A percentile compares a stretch with the other conserved stretches of the same genome.
Conservation (phyloP, 2,329 filamentous ascomycete species). For the Microdochium trichocladiopsis region DNA sequence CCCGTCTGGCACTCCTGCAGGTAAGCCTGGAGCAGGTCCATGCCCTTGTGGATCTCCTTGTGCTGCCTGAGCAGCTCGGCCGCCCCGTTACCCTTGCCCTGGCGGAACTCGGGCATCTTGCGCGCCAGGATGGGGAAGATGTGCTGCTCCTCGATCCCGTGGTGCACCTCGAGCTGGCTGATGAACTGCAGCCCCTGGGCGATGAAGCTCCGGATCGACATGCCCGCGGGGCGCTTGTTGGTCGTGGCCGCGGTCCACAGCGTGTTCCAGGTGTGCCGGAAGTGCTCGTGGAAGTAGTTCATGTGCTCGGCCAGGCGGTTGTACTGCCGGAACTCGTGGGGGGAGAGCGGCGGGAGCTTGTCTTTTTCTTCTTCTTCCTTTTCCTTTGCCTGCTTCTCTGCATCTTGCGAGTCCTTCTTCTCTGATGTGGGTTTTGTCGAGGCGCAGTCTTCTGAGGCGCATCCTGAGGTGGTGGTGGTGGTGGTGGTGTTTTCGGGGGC, state of each 20-base stretch:
- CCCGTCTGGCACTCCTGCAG: conserved; percentile 53
- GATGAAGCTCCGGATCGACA: conserved; percentile 65
- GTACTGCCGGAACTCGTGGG: conserved; percentile 60
- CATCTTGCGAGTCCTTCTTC: no score
- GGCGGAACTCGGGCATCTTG: conserved; percentile 71
- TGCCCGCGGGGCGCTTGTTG: conserved; percentile 50
- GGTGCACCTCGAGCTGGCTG: conserved; percentile 66
- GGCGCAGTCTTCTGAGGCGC: not conserved
- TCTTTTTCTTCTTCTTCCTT: conserved; percentile 17
- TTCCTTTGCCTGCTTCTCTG: no score
- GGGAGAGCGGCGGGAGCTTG: conserved; percentile 53
- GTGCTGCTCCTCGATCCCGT: conserved; percentile 74
- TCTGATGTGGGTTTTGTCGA: not conserved
- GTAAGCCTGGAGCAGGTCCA: conserved; percentile 63
- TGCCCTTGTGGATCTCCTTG: conserved; percentile 67
- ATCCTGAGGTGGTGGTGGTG: not conserved
- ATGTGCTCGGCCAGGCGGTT: conserved; percentile 70
- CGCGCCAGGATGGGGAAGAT: conserved; percentile 72
- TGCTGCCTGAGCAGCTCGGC: conserved; percentile 69
- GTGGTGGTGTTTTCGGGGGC: not conserved
- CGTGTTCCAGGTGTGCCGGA: conserved; percentile 66
- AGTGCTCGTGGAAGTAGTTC: conserved; percentile 73
- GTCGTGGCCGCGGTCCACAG: conserved; percentile 59
- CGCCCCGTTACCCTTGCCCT: conserved; percentile 24
- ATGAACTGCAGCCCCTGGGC: conserved; percentile 62